phyloP scores from a whole-genome alignment of 208 protist species.

The Acanthamoeba triangularis region DNA sequence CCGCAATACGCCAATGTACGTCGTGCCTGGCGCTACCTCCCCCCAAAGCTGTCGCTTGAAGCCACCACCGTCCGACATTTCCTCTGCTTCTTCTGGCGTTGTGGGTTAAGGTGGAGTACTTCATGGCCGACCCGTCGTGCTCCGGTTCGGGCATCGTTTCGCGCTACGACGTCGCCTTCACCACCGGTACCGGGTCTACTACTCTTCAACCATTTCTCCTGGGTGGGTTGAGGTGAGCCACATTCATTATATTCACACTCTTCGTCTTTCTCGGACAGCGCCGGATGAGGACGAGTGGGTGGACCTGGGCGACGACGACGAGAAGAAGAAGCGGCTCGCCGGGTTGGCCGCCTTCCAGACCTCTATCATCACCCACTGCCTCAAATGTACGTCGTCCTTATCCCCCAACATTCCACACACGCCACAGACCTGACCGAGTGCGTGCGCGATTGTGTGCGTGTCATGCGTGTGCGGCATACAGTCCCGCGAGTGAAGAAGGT shows the following conservation, averaged over 20 bases:
- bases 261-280: neutral
- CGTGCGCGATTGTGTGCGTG: neutral
- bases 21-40: too few species aligned
- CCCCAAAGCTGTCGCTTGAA: too few species aligned
- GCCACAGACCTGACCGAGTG: too few species aligned
- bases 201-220: too few species aligned
- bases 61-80: too few species aligned
- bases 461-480: neutral
- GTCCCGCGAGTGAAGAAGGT: conserved; percentile 86
- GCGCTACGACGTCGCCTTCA: neutral
- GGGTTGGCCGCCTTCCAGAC: neutral
- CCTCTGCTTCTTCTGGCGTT: too few species aligned
- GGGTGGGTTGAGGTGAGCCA: too few species aligned
- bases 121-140: conserved; percentile 90
- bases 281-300: conserved; percentile 8
- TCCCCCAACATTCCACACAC: too few species aligned
- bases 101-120: conserved; percentile 51
- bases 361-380: conserved; percentile 33
- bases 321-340: neutral
- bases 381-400: neutral
- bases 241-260: neutral
- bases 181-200: neutral
- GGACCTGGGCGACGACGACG: neutral
- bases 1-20: neutral
- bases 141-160: conserved; percentile 88